A percentile compares a stretch with the other conserved stretches of the same genome.
Conservation (phyloP, 768 basidiomycete species). For the Russula abietina region DNA sequence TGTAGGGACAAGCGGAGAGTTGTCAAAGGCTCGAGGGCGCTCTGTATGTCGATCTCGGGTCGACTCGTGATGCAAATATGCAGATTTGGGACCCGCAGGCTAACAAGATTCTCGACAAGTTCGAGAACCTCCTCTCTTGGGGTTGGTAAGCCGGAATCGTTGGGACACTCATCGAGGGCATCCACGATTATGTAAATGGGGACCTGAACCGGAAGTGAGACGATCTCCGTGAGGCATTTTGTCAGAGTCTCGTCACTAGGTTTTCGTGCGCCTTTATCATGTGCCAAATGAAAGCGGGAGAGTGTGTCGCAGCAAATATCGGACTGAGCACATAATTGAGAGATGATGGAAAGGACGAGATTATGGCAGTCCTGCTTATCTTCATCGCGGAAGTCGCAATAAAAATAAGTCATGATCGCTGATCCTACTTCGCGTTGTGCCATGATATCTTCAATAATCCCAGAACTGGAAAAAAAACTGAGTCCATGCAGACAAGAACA, state of each 20-base stretch:
- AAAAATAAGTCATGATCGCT: neutral
- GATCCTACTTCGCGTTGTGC: neutral
- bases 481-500: neutral
- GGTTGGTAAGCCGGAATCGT: neutral
- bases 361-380: neutral
- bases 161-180: neutral
- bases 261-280: neutral
- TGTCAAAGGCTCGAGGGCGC: neutral
- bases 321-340: neutral
- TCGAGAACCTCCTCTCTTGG: neutral
- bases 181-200: neutral
- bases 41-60: neutral
- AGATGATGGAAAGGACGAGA: neutral
- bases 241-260: neutral
- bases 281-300: neutral
- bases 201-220: neutral
- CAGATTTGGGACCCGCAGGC: neutral
- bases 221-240: neutral
- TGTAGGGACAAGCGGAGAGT: constrained; percentile 7
- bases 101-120: neutral
- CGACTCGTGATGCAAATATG: neutral
- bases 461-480: neutral
- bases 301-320: neutral
- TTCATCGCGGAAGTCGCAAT: constrained; percentile 4
- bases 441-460: neutral